Evolutionary conservation across 805 yeast species (phyloP).

Genomic region (Ogataea trehaloabstinens): DNA sequence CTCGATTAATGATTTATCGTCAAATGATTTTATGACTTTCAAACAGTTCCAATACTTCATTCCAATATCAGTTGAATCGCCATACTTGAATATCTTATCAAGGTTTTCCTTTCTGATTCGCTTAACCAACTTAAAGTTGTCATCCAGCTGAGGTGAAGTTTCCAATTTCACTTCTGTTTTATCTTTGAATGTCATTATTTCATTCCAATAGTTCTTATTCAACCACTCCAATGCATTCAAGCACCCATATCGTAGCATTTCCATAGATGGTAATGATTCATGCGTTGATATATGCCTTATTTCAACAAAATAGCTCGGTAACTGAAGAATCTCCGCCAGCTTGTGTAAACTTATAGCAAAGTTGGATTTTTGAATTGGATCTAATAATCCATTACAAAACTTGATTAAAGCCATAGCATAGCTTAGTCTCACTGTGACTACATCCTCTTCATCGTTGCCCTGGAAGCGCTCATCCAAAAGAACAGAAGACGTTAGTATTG

Average conservation of each 20-base stretch:
- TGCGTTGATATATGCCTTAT: slow-evolving; percentile 89
- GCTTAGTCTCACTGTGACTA: slow-evolving; percentile 43
- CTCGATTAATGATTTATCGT: slow-evolving; percentile 21
- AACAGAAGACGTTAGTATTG: slow-evolving; percentile 50
- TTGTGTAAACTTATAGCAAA: slow-evolving; percentile 76
- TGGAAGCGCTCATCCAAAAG: slow-evolving; percentile 38
- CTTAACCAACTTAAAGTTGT: slow-evolving; percentile 43
- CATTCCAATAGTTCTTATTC: slow-evolving; percentile 68
- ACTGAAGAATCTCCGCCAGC: slow-evolving; percentile 62
- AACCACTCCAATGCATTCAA: slow-evolving; percentile 74
- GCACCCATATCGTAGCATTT: slow-evolving; percentile 60
- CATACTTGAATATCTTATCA: slow-evolving; percentile 36
- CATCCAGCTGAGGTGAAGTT: slow-evolving; percentile 18
- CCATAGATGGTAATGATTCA: slow-evolving; percentile 72
- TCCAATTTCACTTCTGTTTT: slow-evolving; percentile 20
- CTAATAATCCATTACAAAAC: slow-evolving; percentile 88
- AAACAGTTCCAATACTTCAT: slow-evolving; percentile 42
- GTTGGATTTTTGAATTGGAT: slow-evolving; percentile 77
- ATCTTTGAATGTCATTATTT: slow-evolving; percentile 20
- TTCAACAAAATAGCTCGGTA: slow-evolving; percentile 86
- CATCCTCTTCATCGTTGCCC: slow-evolving; percentile 22
- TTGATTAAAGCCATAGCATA: slow-evolving; percentile 76
- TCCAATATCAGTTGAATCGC: slow-evolving; percentile 43
- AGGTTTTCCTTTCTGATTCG: slow-evolving; percentile 48
- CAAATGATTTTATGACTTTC: slow-evolving; percentile 18